Conservation (phyloP, 2,329 filamentous ascomycete species). For the Fusarium clavum region DNA sequence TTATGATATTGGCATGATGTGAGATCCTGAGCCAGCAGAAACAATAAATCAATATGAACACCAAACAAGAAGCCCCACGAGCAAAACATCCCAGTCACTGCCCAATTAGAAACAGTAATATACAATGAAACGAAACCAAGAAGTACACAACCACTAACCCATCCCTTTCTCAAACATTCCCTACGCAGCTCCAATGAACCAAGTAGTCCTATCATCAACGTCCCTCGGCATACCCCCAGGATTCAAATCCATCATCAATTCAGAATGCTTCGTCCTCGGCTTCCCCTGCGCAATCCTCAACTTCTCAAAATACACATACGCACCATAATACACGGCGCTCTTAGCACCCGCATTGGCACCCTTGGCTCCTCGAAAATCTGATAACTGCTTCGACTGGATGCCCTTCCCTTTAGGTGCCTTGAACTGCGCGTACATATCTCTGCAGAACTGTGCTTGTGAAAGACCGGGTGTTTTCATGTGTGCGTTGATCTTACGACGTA, state of each 20-base stretch:
- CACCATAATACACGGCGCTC: constrained; percentile 5
- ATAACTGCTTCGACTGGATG: constrained; percentile 16
- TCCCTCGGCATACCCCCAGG: neutral
- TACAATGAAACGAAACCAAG: too few species aligned
- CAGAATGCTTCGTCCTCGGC: neutral
- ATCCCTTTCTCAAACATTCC: accelerated
- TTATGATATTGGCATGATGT: too few species aligned
- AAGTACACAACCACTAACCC: neutral
- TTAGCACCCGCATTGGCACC: neutral
- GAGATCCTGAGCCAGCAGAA: neutral
- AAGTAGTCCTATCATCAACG: neutral
- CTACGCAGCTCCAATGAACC: neutral
- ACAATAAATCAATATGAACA: neutral
- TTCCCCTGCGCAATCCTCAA: constrained; percentile 14
- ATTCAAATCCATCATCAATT: neutral
- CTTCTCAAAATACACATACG: constrained; percentile 27
- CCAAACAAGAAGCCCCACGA: neutral
- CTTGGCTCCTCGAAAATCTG: constrained; percentile 1
- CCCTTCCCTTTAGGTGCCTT: constrained; percentile 10
- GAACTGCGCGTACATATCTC: neutral
- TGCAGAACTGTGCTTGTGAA: constrained; percentile 12
- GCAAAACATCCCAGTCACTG: neutral
- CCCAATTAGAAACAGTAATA: neutral
- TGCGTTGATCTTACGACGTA: constrained; percentile 17
- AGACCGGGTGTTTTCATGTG: constrained; percentile 6